Percentiles rank a stretch among this genome's conserved stretches.
Evolutionary conservation across 192 early-diverging fungal genomes (phyloP).

Genomic region (Coemansia sp.): DNA sequence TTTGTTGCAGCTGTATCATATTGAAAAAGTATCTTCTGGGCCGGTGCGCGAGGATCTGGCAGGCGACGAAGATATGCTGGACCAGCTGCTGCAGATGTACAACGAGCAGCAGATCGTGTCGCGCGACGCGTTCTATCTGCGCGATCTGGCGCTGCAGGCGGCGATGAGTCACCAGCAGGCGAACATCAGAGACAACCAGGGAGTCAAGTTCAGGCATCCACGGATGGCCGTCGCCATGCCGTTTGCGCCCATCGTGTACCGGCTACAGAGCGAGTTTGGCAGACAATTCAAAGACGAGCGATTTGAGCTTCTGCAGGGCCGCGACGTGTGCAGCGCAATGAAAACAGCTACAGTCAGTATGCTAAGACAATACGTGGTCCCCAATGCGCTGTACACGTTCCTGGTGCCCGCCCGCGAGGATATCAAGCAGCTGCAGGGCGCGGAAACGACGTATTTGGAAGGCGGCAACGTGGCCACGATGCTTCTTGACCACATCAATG

Average conservation of each 20-base stretch:
- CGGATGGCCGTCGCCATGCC: slow-evolving; percentile 62
- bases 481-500: slow-evolving; percentile 69
- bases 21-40: slow-evolving; percentile 63
- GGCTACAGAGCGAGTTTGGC: slow-evolving; percentile 42
- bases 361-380: slow-evolving; percentile 45
- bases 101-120: slow-evolving; percentile 74
- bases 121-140: slow-evolving; percentile 69
- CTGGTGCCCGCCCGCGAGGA: slow-evolving; percentile 45
- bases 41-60: slow-evolving; percentile 66
- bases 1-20: slow-evolving; percentile 67
- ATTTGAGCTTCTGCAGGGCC: slow-evolving; percentile 32
- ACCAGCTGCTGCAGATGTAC: slow-evolving; percentile 68
- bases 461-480: slow-evolving; percentile 67
- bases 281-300: slow-evolving; percentile 42
- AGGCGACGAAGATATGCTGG: slow-evolving; percentile 70
- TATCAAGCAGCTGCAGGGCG: slow-evolving; percentile 32
- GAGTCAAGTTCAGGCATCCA: slow-evolving; percentile 74
- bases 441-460: slow-evolving; percentile 56
- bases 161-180: slow-evolving; percentile 66
- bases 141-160: slow-evolving; percentile 73
- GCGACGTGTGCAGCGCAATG: slow-evolving; percentile 27
- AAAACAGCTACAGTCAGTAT: slow-evolving; percentile 50
- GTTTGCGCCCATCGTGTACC: slow-evolving; percentile 51
- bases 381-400: slow-evolving; percentile 48
- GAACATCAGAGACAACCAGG: slow-evolving; percentile 61